Conservation (phyloP, 2,329 filamentous ascomycete genomes). For the Chaetothyriales sp. region DNA sequence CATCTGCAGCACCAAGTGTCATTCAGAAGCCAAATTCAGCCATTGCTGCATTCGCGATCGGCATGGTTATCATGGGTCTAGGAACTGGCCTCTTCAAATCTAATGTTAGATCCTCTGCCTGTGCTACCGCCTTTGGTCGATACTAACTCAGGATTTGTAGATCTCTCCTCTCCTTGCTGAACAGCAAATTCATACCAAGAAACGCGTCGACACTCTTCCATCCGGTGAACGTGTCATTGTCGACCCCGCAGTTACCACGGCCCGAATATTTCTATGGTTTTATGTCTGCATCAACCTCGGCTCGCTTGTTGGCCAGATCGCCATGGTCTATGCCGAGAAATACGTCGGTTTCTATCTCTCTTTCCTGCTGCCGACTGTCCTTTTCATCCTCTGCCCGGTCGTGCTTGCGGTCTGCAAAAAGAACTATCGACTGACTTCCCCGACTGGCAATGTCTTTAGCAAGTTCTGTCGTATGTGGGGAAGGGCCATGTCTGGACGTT, state of each 20-base stretch:
- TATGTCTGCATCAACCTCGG: constrained; percentile 61
- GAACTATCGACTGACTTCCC: constrained; percentile 50
- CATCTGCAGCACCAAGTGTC: constrained; percentile 50
- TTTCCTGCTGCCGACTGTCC: constrained; percentile 51
- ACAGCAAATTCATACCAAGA: constrained; percentile 49
- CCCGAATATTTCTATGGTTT: constrained; percentile 56
- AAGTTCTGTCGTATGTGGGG: constrained; percentile 51
- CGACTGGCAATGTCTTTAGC: constrained; percentile 57
- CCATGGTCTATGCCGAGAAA: constrained; percentile 58
- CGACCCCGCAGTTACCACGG: constrained; percentile 54
- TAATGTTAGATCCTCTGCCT: constrained; percentile 30
- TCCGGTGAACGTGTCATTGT: constrained; percentile 56
- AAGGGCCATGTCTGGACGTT: constrained; percentile 50
- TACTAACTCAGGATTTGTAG: constrained; percentile 29
- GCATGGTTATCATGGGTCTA: constrained; percentile 55
- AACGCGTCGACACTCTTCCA: constrained; percentile 41
- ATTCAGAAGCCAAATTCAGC: constrained; percentile 45
- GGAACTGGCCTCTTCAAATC: constrained; percentile 73
- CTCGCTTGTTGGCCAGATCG: constrained; percentile 46
- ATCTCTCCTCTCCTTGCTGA: constrained; percentile 60
- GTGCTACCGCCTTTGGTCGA: constrained; percentile 23
- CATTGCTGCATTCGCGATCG: constrained; percentile 50
- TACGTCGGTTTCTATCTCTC: constrained; percentile 65
- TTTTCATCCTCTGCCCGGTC: constrained; percentile 50
- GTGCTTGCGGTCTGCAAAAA: constrained; percentile 48